Base-by-base conservation (phyloP, 2,329 filamentous ascomycete genomes). In the Hortaea werneckii region DNA sequence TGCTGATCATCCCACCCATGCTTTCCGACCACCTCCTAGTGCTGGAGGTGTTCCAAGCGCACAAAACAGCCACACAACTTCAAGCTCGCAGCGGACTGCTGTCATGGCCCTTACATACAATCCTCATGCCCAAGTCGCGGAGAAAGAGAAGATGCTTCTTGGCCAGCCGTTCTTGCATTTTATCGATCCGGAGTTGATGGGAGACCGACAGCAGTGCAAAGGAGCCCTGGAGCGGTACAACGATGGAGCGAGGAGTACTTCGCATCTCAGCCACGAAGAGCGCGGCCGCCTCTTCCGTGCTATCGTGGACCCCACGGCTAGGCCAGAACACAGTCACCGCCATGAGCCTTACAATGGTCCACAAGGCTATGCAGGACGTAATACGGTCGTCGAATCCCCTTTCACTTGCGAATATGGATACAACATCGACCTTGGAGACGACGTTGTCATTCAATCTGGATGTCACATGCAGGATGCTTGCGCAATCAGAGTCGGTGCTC, bases 351-450 rank as follows among this genome's bases (percentile, higher is more conserved):
- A 48, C 41, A 43, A 34, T 29, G 52, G 53, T n/a, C 60, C 55
- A 9, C 50, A 70, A 45, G 85, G 78, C 46, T 77, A 73, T 26
- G 77, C 92, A 5, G 87, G 87, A n/a, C 77, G 81, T 11, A 79
- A 83, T 45, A 83, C 86, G 5, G 74, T 82, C 37, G 84, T 98
- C 27, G 87, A 95, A 58, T 80, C 85, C 2, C 90, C 90, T 0
- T 96, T 98, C 64, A 82, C 76, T 40, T 95, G 90, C 63, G 88
- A 95, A 59, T 95, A 95, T 59, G 92, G 92, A 0, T 96, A 95
- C 69, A 96, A 98, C 64, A 84, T 96, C 57, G 77, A 78, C 41
- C 85, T 98, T 54, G 89, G 86, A 9, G 83, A 89, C 55, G 82
- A 92, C 52, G 87, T 94, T 2, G 78, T 82, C 45, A 85, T 98